A percentile compares a stretch with the other conserved stretches of the same genome.
Evolutionary conservation across 1,284 basidiomycete species (phyloP).

Genomic region (Ceratobasidium sp.): DNA sequence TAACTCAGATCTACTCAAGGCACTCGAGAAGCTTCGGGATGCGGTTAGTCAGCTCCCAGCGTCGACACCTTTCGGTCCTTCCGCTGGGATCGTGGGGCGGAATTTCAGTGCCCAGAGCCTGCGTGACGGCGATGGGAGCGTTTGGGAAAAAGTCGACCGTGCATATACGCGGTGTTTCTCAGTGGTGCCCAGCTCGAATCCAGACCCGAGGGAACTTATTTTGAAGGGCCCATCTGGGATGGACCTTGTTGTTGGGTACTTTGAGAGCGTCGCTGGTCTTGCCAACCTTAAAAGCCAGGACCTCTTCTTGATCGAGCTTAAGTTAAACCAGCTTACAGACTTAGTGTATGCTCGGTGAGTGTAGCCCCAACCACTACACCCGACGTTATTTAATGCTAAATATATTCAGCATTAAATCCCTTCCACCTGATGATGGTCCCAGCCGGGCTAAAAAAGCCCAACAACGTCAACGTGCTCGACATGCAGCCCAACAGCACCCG

Average conservation of each 20-base stretch:
- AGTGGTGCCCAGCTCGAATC: background rate
- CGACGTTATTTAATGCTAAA: background rate
- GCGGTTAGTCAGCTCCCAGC: background rate
- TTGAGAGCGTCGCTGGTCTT: background rate
- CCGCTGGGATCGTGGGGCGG: background rate
- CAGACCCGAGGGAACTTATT: background rate
- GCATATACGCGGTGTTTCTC: constrained; percentile 5
- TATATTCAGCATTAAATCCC: background rate
- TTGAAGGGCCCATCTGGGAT: background rate
- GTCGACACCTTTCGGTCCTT: background rate
- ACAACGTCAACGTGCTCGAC: too few relatives aligned
- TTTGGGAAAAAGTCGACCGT: background rate
- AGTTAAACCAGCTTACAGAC: background rate
- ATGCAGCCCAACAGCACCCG: too few relatives aligned
- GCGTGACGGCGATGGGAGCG: too few relatives aligned
- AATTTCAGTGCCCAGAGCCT: background rate
- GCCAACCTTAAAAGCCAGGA: background rate
- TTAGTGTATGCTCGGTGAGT: constrained; percentile 4
- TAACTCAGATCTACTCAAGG: background rate
- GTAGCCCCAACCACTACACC: too few relatives aligned
- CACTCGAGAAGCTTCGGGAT: background rate
- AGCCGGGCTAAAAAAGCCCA: too few relatives aligned
- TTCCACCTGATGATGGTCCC: background rate
- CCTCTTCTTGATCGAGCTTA: background rate
- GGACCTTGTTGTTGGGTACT: background rate